Evolutionary conservation across 306 rosid species (phyloP).

Genomic region (Prunus persica): Prunus_persica_NCBIv2 NC_034015.1:11097001-11097500

Average conservation of each 20-base stretch:
- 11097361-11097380: too few relatives aligned
- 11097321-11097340: neutral
- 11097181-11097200: slow-evolving; percentile 5
- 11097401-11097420: too few relatives aligned
- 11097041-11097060: slow-evolving; percentile 20
- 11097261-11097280: neutral
- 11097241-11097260: neutral
- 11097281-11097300: too few relatives aligned
- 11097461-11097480: too few relatives aligned
- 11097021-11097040: slow-evolving; percentile 19
- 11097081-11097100: neutral
- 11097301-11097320: too few relatives aligned
- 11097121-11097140: slow-evolving; percentile 21
- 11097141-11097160: neutral
- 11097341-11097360: too few relatives aligned
- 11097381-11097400: too few relatives aligned
- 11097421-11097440: too few relatives aligned
- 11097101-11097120: slow-evolving; percentile 22
- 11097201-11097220: neutral
- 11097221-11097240: neutral
- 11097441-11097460: too few relatives aligned
- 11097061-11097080: neutral
- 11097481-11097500: too few relatives aligned
- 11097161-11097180: neutral
- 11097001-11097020: neutral